Base-by-base conservation (phyloP, 2,329 filamentous ascomycete species). In the Alternaria ethzedia region DNA sequence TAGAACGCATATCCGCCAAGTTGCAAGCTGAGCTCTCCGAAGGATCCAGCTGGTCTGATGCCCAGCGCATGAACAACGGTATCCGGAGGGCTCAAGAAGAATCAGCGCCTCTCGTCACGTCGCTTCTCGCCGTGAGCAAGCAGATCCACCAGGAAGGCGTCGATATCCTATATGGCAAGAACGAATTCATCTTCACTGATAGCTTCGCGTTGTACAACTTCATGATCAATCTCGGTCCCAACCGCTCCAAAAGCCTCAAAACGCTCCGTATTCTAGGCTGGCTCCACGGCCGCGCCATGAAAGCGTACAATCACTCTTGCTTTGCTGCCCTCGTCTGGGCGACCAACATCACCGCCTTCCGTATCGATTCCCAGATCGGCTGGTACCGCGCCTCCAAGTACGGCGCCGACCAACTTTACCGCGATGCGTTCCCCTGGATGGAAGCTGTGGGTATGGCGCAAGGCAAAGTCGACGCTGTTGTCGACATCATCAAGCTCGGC, bases 351-450 rank as follows among this genome's bases (percentile, higher is more conserved):
- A 63, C 70, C 12, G 61, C 63, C 3, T 66, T 81, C 21, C 60
- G 58, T 9, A 63, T 79, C 17, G 68, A 76, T n/a, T 64, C 64
- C 6, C 46, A 8, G 1, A 28, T 71, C 2, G 57, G 62, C 6
- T 64, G 52, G 25, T 54, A 59, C 8, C 12, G 45, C 8, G 25
- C 54, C 1, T 12, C 65, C 0, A 67, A 67, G 32, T 10, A 43
- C 8, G 57, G 67, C 6, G 78, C 78, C 2, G 70, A 69, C 10
- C 70, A 75, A 23, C 54, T 80, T 30, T 81, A 79, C 51, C 79
- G 78, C 9, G 74, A 80, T 47, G 77, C 71, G 0, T 78, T 79
- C 28, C 70, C 74, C 5, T 80, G 77, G 78, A 64, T 81, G 8
- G 79, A 81, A 46, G 74, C 74, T 0, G 65, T 79, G 10, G 77